Evolutionary conservation across 108 stramenopile genomes (phyloP), one percentile per base, ranked within the genome.

Genomic region (Skeletonema costatum): DNA sequence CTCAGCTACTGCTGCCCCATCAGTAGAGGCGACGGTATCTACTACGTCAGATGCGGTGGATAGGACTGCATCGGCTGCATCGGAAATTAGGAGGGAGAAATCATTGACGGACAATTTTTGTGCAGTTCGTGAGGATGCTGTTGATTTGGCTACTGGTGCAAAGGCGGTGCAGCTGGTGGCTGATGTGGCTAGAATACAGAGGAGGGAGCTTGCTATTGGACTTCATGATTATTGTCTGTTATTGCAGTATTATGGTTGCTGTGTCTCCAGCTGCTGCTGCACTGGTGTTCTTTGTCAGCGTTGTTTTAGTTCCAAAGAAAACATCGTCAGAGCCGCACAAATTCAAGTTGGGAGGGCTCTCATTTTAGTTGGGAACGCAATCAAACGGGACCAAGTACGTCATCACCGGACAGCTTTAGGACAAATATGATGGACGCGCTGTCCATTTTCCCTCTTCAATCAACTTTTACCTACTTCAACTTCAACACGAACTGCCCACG

Each of bases 11-110:
- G 12, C 17, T 17, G 17, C 32, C 66, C 64, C 14, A 44, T 48
- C 58, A 44, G 30, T 36, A 39, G 31, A 5, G 21, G 41, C 35
- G 29, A 19, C 70, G 1, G 70, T 9, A 32, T 33, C 19, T 4
- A 62, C 33, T 14, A 60, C 25, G 4, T 70, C 69, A 17, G 56
- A 56, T 6, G 73, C 63, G 30, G 36, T 53, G 41, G 66, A 46
- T n/a, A 46, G 44, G 44, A 46, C 13, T 7, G 68, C 59, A n/a
- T 50, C 68, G 30, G 46, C 58, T 60, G 67, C 75, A 46, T 68
- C 75, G 33, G 75, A 71, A 39, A 70, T 60, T 41, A 70, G 70
- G 58, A 60, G 46, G 30, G 75, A 61, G 29, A 76, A 31, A 46
- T 68, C 64, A 56, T 31, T 59, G 39, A 36, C n/a, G 17, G 53